A percentile compares a stretch with the other conserved stretches of the same genome.
Evolutionary conservation across 108 stramenopile species (phyloP).

Genomic region (Cyclotella choctawhatcheeana): DNA sequence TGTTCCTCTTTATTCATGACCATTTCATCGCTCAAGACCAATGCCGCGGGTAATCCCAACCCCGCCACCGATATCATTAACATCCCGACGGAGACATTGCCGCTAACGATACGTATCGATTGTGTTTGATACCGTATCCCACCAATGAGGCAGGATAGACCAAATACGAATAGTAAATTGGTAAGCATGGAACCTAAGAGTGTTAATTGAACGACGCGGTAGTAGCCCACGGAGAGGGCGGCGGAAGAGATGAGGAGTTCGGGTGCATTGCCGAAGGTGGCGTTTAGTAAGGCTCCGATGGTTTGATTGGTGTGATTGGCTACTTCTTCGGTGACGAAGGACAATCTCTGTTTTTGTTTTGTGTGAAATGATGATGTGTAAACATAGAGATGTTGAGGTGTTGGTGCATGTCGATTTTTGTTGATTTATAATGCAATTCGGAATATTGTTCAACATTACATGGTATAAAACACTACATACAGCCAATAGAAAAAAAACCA

Average conservation of each 20-base stretch:
- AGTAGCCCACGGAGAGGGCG: constrained; percentile 83
- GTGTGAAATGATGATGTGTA: not conserved
- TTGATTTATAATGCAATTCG: too few relatives aligned
- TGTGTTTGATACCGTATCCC: constrained; percentile 89
- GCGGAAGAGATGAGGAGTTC: constrained; percentile 90
- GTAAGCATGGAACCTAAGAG: constrained; percentile 90
- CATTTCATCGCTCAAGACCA: constrained; percentile 75
- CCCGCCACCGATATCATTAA: constrained; percentile 75
- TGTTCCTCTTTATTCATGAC: constrained; percentile 1
- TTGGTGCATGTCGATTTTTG: too few relatives aligned
- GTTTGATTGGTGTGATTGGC: constrained; percentile 92
- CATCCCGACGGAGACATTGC: constrained; percentile 82
- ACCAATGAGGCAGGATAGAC: constrained; percentile 84
- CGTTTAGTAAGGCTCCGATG: constrained; percentile 93
- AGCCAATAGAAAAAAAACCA: too few relatives aligned
- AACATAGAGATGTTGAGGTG: not conserved
- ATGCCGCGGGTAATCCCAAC: constrained; percentile 75
- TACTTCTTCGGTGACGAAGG: constrained; percentile 93
- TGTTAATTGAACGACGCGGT: constrained; percentile 90
- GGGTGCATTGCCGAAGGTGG: constrained; percentile 94
- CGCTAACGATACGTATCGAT: constrained; percentile 74
- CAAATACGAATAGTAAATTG: constrained; percentile 91
- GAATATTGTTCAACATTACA: too few relatives aligned
- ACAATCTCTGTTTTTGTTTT: constrained; percentile 53
- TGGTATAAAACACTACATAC: too few relatives aligned